A percentile compares a stretch with the other conserved stretches of the same genome.
Conservation (phyloP, 257 asterid genomes). For the Fraxinus cuspidata region DNA sequence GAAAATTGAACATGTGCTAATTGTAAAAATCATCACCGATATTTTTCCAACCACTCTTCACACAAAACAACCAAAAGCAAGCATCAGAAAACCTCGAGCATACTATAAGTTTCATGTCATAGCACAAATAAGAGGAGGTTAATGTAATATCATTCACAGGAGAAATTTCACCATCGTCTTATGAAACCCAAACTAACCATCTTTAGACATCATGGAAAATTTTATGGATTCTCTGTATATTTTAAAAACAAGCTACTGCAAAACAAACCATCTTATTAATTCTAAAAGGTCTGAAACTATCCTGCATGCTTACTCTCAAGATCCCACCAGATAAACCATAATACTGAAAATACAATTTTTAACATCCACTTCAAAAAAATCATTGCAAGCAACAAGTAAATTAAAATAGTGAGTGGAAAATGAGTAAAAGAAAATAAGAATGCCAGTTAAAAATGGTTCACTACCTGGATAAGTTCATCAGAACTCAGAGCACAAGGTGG, state of each 20-base stretch:
- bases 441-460: neutral
- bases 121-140: conserved; percentile 1
- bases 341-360: neutral
- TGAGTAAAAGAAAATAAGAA: conserved; percentile 1
- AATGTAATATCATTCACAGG: neutral
- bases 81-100: conserved; percentile 11
- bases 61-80: conserved; percentile 19
- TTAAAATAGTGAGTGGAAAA: neutral
- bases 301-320: neutral
- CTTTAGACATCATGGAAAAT: neutral
- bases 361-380: neutral
- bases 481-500: conserved; percentile 91
- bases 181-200: conserved; percentile 14
- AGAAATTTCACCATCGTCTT: neutral
- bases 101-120: neutral
- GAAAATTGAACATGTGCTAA: conserved; percentile 26
- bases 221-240: neutral
- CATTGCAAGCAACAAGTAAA: neutral
- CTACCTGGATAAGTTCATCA: conserved; percentile 88
- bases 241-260: neutral
- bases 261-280: neutral
- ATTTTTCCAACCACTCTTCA: neutral
- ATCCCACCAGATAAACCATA: conserved; percentile 15
- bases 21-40: conserved; percentile 13
- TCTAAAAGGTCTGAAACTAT: neutral